phyloP scores from a whole-genome alignment of 2,329 filamentous ascomycete genomes.

The Cucurbitaria berberidis region DNA sequence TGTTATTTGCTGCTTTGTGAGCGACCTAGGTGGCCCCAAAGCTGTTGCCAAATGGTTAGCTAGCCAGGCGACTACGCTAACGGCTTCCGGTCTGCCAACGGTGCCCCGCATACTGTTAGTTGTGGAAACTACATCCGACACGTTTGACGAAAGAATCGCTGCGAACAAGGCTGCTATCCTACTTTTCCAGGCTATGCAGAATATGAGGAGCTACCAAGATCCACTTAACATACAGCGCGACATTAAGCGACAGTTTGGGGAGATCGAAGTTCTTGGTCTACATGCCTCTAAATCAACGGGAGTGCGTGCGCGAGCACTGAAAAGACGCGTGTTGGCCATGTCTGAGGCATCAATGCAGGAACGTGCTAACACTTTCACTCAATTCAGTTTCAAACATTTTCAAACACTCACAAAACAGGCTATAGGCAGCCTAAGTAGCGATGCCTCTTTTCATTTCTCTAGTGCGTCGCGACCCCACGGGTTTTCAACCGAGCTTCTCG shows the following conservation, averaged over 20 bases:
- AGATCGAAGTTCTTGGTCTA: constrained; percentile 7
- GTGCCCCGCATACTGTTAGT: constrained; percentile 28
- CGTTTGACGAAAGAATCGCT: constrained; percentile 20
- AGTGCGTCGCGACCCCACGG: constrained; percentile 17
- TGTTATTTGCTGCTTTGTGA: constrained; percentile 6
- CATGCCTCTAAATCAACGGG: background rate
- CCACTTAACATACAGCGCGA: background rate
- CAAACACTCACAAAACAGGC: background rate
- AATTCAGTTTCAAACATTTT: constrained; percentile 20
- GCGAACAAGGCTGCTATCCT: background rate
- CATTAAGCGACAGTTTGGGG: background rate
- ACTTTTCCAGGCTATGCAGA: background rate
- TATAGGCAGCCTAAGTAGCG: too few species aligned
- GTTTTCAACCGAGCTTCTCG: constrained; percentile 20
- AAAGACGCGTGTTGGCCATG: constrained; percentile 2
- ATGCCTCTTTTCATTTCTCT: constrained; percentile 17
- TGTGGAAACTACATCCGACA: constrained; percentile 22
- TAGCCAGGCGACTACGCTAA: background rate
- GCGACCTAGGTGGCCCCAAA: background rate
- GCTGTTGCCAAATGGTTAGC: constrained; percentile 3
- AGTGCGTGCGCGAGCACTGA: constrained; percentile 1
- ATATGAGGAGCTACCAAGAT: background rate
- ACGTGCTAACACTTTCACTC: background rate
- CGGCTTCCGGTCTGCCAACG: background rate
- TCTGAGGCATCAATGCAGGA: background rate